A percentile compares a stretch with the other conserved stretches of the same genome.
Evolutionary conservation across 2,329 filamentous ascomycete genomes (phyloP).

Genomic region (Colletotrichum filicis): DNA sequence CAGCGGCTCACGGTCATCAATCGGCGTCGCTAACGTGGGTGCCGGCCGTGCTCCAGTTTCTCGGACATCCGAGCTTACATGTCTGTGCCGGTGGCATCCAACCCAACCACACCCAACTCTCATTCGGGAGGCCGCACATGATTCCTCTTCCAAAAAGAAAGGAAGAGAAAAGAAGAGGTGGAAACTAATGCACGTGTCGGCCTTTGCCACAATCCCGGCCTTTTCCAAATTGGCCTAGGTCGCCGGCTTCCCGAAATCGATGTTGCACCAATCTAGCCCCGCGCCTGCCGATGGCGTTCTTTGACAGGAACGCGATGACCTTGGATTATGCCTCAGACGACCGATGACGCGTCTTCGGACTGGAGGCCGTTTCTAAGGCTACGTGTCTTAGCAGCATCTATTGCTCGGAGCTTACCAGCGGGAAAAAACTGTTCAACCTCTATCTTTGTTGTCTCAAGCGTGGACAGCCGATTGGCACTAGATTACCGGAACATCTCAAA

Average conservation of each 20-base stretch:
- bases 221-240: constrained; percentile 1
- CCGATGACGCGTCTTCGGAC: not conserved
- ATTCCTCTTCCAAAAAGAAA: not conserved
- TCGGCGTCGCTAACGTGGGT: not conserved
- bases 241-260: constrained; percentile 11
- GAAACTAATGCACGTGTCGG: constrained; percentile 32
- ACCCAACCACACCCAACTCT: not conserved
- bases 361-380: not conserved
- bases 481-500: not conserved
- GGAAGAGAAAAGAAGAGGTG: not conserved
- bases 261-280: not conserved
- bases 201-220: constrained; percentile 18
- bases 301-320: not conserved
- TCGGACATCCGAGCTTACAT: constrained; percentile 15
- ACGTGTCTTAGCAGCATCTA: not conserved
- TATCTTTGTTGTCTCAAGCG: not conserved
- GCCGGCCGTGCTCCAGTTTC: constrained; percentile 10
- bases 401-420: not conserved
- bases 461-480: not conserved
- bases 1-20: not conserved
- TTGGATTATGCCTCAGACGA: no score
- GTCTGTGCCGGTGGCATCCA: not conserved
- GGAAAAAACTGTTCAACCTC: not conserved
- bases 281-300: not conserved
- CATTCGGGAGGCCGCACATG: not conserved